phyloP scores from a whole-genome alignment of 139 green algal species.

The Chlorella sorokiniana region DNA sequence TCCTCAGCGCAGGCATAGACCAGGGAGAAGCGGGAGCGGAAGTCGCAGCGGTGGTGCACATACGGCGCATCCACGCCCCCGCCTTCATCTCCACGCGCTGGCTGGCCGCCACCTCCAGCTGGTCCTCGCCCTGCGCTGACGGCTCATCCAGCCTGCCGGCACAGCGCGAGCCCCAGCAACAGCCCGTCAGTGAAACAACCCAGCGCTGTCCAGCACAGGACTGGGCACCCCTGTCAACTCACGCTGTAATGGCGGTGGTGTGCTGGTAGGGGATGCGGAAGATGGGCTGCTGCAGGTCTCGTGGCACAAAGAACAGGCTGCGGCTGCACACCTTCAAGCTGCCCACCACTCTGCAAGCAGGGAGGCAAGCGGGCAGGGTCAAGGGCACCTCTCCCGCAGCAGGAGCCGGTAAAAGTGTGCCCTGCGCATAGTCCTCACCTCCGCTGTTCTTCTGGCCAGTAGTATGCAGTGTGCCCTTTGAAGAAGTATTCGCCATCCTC shows the following conservation, averaged over 20 bases:
- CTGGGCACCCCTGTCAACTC: no score
- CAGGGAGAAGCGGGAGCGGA: constrained; percentile 54
- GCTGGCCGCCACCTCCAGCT: constrained; percentile 41
- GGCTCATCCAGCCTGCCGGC: constrained; percentile 14
- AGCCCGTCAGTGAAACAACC: neutral
- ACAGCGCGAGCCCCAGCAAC: no score
- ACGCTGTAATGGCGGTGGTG: constrained; percentile 46
- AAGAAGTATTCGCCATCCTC: constrained; percentile 73
- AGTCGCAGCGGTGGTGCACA: constrained; percentile 27
- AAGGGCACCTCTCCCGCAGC: neutral
- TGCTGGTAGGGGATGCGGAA: constrained; percentile 50
- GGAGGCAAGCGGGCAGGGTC: neutral
- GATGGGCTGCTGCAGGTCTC: constrained; percentile 56
- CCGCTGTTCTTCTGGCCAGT: neutral
- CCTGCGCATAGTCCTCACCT: neutral
- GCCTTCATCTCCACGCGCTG: constrained; percentile 53
- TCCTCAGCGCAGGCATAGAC: constrained; percentile 51
- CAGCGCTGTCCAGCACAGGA: neutral
- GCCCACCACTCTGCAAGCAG: constrained; percentile 43
- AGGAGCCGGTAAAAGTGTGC: neutral
- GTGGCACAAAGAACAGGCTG: constrained; percentile 66
- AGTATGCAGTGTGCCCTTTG: constrained; percentile 55
- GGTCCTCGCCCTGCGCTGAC: constrained; percentile 38
- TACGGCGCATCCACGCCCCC: constrained; percentile 46
- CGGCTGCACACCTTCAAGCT: constrained; percentile 64